Base-by-base conservation (phyloP, 129 eudicot species). In the Artemisia argyi region DNA sequence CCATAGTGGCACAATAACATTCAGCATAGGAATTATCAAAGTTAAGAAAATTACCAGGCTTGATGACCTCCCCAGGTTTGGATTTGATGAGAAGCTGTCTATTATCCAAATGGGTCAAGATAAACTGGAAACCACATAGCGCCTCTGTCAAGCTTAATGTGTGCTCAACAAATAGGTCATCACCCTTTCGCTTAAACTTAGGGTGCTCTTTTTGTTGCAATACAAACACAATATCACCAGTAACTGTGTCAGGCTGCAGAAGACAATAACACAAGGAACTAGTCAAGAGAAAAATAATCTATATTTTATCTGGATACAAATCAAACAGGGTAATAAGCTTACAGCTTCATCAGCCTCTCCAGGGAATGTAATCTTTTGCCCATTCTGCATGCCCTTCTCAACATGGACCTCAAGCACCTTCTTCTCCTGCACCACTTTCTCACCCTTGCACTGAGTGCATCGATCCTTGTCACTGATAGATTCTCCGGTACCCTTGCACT, bases 271-370 rank as follows among this genome's bases (percentile, higher is more conserved):
- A 53, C 22, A 35, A 35, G 44, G 8, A 35, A 35, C 9, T 7
- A 35, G 55, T 60, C 20, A 72, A 49, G 7, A 24, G 44, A 28
- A 54, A 15, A 16, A 57, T 11, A 17, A 53, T 1, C 39, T 51
- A 55, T 7, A 60, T 3, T 26, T 11, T 61, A 5, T 35, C 1
- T 0, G 7, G 13, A 46, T 4, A 2, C 61, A 68, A 3, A 16
- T 5, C 63, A 18, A 63, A n/a, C 44, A 52, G 0, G 48, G 47
- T 66, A 11, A 61, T 66, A 56, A 15, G 30, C 82, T 73, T 69
- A 89, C 96, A 58, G 88, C 90, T 81, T 89, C 96, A 82, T 89
- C 90, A 11, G 96, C 96, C 70, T 86, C 92, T 11, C 92, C 92
- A 9, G 96, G 86, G 62, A 86, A 86, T 11, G 92, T 86, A 20